Evolutionary conservation across 805 yeast species (phyloP).

Genomic region (Henningerozyma blattae): DNA sequence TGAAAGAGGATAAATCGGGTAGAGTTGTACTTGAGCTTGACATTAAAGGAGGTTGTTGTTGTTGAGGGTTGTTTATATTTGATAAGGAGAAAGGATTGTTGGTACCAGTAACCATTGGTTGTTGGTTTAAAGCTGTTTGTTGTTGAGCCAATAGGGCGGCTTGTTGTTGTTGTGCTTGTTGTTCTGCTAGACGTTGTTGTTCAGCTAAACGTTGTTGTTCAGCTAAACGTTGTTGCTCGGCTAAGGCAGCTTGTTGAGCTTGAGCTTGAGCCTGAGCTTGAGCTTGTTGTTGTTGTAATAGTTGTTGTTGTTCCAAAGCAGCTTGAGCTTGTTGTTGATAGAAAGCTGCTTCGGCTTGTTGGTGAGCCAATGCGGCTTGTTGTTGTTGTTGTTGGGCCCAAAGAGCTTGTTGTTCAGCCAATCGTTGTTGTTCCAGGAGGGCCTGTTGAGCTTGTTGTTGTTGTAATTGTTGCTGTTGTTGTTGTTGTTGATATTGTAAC

Average conservation of each 20-base stretch:
- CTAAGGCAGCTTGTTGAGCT: constrained; percentile 16
- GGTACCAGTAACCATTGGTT: constrained; percentile 55
- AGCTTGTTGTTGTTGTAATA: constrained; percentile 17
- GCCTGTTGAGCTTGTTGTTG: constrained; percentile 10
- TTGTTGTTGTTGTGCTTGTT: constrained; percentile 23
- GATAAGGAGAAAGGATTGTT: constrained; percentile 52
- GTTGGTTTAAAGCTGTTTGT: constrained; percentile 30
- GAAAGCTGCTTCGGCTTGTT: constrained; percentile 13
- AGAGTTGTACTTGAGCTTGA: too few relatives aligned
- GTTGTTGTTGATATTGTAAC: constrained; percentile 23
- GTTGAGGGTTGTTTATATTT: constrained; percentile 5
- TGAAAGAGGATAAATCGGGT: too few relatives aligned
- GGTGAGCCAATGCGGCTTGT: constrained; percentile 18
- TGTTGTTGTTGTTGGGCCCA: constrained; percentile 21
- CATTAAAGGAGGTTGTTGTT: too few relatives aligned
- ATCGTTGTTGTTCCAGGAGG: constrained; percentile 3
- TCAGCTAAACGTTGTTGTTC: constrained; percentile 13
- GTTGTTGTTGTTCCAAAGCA: constrained; percentile 14
- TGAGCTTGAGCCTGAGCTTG: constrained; percentile 23
- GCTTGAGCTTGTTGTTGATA: constrained; percentile 12
- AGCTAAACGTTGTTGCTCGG: too few relatives aligned
- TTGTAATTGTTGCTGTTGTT: constrained; percentile 20
- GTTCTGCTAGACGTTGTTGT: constrained; percentile 22
- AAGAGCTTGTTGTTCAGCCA: constrained; percentile 10
- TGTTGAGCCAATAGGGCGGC: constrained; percentile 17